Evolutionary conservation across 441 rosid genomes (phyloP), one percentile per base, ranked within the genome.

Genomic region (Croton laevigatus): DNA sequence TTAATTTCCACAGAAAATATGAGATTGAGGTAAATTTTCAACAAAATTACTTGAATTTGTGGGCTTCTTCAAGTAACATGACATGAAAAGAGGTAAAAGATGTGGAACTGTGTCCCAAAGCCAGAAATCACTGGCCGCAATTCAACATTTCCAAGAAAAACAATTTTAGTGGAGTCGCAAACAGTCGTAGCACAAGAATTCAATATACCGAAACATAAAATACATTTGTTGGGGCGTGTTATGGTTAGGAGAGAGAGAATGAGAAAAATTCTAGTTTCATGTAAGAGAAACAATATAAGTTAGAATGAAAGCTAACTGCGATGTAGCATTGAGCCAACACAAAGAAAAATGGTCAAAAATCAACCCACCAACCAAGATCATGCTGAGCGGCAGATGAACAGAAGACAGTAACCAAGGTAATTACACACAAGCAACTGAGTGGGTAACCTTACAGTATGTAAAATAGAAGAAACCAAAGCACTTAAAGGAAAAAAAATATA

Each of bases 361-460:
- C 7, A 71, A 57, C 36, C 38, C 2, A 52, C 37, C 7, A 59
- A 52, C 37, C 7, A 59, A 37, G 16, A 71, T 23, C 62, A 16
- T 42, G 20, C 10, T 42, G 40, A 63, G 65, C 46, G n/a, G 34
- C 40, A 19, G 55, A 12, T 32, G 3, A 59, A 75, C 20, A 34
- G 5, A 44, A 19, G 37, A 23, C 16, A 3, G 51, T 13, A 59
- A 40, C 14, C 45, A 14, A 46, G 27, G 40, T 27, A 44, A 60
- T 61, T 58, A 44, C 58, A 23, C 23, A 17, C 66, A 63, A 60
- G 49, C 23, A 57, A 49, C 61, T 59, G 65, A 55, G 55, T 20
- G 19, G 65, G 52, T 44, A 13, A 53, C 71, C 70, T 72, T 59
- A 68, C 20, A 36, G 40, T 75, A 74, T 67, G 36, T 71, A 17